Percentiles rank a stretch among this genome's conserved stretches.
These are phyloP conservation scores for Fusarium metavorans DNA, from an alignment of 2,329 filamentous ascomycete genomes.

Conservation along the genomic window DNA sequence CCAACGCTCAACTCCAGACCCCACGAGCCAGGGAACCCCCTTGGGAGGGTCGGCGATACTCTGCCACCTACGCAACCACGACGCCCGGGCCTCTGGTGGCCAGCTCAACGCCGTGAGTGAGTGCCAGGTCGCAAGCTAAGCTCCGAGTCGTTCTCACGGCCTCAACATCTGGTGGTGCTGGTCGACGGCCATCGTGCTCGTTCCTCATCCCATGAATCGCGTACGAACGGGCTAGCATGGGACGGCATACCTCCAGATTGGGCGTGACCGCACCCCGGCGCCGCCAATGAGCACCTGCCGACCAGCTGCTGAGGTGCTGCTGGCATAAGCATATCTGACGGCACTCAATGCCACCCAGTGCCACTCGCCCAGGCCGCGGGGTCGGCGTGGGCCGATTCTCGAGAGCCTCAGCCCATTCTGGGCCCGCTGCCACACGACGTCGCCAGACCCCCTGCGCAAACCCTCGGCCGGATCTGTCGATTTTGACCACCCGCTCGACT, in stretches of 20 bases:
- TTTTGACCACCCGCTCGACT: conserved; percentile 36
- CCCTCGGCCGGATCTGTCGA: conserved; percentile 47
- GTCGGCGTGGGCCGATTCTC: conserved; percentile 53
- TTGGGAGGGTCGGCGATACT: conserved; percentile 12
- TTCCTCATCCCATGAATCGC: conserved; percentile 22
- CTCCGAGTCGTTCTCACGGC: not conserved
- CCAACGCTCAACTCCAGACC: conserved; percentile 11
- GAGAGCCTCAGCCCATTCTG: conserved; percentile 52
- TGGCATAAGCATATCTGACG: conserved; percentile 47
- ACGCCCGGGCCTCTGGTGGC: conserved; percentile 11
- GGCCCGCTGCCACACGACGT: conserved; percentile 51
- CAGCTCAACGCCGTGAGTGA: conserved; percentile 11
- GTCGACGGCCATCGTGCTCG: not conserved
- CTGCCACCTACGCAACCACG: conserved; percentile 18
- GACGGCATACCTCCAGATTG: conserved; percentile 27
- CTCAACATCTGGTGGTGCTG: not conserved
- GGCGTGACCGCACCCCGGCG: conserved; percentile 22
- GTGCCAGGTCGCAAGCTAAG: not conserved
- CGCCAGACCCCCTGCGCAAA: conserved; percentile 47
- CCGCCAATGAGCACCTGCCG: conserved; percentile 22
- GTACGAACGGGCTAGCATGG: conserved; percentile 5
- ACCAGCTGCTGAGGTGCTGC: conserved; percentile 16
- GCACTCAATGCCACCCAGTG: conserved; percentile 30
- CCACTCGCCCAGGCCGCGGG: conserved; percentile 40
- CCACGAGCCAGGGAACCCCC: conserved; percentile 24